Evolutionary conservation across 1,284 basidiomycete genomes (phyloP).

Genomic region (Pyrrhoderma lamaoense): DNA sequence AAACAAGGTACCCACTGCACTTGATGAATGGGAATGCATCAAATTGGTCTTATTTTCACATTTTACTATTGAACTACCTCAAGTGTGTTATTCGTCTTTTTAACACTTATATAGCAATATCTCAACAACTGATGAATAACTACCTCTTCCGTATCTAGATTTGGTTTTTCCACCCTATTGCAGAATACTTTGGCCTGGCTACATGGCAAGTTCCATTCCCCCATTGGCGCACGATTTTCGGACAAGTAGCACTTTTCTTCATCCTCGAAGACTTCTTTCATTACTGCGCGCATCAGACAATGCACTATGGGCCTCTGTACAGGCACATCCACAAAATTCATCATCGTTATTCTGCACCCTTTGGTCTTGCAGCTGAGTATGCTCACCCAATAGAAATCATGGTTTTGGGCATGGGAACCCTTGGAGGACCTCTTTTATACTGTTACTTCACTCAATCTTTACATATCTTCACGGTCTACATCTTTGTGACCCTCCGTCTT

Average conservation of each 20-base stretch:
- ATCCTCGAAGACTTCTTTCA: constrained; percentile 96
- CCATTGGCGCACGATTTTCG: constrained; percentile 55
- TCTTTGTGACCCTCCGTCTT: constrained; percentile 90
- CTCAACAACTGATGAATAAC: constrained; percentile 3
- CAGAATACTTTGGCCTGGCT: constrained; percentile 83
- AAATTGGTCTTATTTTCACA: constrained; percentile 93
- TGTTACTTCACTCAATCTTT: constrained; percentile 67
- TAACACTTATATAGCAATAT: neutral
- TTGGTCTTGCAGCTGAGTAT: constrained; percentile 96
- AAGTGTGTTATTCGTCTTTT: constrained; percentile 40
- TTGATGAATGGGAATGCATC: constrained; percentile 94
- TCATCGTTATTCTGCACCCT: constrained; percentile 96
- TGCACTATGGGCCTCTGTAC: constrained; percentile 90
- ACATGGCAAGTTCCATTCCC: constrained; percentile 95
- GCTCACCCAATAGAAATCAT: constrained; percentile 93
- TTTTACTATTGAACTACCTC: constrained; percentile 94
- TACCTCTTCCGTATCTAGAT: constrained; percentile 53
- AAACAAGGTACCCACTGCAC: constrained; percentile 69
- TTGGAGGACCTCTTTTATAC: constrained; percentile 82
- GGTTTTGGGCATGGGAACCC: constrained; percentile 83
- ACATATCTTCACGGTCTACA: constrained; percentile 89
- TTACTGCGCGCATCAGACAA: constrained; percentile 78
- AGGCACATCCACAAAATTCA: constrained; percentile 98
- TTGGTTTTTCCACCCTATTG: constrained; percentile 94
- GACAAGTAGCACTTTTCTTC: constrained; percentile 89